phyloP scores from a whole-genome alignment of 495 filamentous ascomycete genomes.

The Penicillium fimorum region DNA sequence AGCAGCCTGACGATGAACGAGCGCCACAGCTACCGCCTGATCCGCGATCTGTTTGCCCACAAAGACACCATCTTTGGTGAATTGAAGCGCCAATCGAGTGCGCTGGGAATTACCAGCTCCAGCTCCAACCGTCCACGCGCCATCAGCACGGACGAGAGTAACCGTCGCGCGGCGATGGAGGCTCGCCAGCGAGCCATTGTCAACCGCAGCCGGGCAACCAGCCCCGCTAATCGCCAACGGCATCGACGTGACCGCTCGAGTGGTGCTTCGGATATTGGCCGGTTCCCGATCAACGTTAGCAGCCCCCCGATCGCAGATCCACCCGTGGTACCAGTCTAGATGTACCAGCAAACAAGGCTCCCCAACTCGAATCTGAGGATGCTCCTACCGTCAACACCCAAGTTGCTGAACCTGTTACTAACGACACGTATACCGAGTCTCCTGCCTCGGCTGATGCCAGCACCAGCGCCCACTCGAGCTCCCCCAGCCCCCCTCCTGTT shows the following conservation, averaged over 20 bases:
- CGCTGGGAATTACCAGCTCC: slow-evolving; percentile 42
- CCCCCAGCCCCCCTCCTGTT: slow-evolving; percentile 34
- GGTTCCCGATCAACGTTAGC: slow-evolving; percentile 77
- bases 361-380: slow-evolving; percentile 29
- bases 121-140: slow-evolving; percentile 64
- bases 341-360: slow-evolving; percentile 49
- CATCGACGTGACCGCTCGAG: slow-evolving; percentile 78
- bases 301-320: slow-evolving; percentile 59
- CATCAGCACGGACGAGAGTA: slow-evolving; percentile 94
- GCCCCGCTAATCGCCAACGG: slow-evolving; percentile 63
- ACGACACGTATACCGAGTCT: slow-evolving; percentile 40
- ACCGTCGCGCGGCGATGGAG: slow-evolving; percentile 89
- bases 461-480: slow-evolving; percentile 34
- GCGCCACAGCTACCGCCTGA: slow-evolving; percentile 85
- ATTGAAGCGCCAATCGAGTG: slow-evolving; percentile 83
- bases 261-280: slow-evolving; percentile 64
- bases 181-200: slow-evolving; percentile 83
- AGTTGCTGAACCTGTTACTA: slow-evolving; percentile 29
- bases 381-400: slow-evolving; percentile 32
- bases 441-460: slow-evolving; percentile 32
- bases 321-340: slow-evolving; percentile 58
- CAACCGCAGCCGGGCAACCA: slow-evolving; percentile 68
- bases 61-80: slow-evolving; percentile 95
- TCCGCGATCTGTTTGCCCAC: slow-evolving; percentile 89
- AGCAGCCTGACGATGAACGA: slow-evolving; percentile 93